Evolutionary conservation across 73 alveolate genomes (phyloP).

Genomic region (Stentor coeruleus): DNA sequence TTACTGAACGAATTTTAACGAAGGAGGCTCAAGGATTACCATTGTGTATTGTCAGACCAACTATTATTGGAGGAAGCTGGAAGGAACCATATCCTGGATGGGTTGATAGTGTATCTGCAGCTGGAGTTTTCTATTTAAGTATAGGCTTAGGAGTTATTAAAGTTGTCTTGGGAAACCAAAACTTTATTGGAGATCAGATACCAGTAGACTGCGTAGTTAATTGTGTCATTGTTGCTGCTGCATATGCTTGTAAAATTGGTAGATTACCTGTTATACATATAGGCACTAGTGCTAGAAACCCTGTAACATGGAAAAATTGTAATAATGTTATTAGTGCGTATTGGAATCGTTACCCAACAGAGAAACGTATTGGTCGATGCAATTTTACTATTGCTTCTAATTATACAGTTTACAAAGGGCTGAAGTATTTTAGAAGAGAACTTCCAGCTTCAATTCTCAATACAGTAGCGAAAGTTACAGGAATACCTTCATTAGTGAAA

Average conservation of each 20-base stretch:
- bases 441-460: conserved; percentile 52
- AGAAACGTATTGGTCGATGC: conserved; percentile 39
- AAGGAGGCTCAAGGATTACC: conserved; percentile 56
- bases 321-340: conserved; percentile 31
- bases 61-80: conserved; percentile 72
- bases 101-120: conserved; percentile 82
- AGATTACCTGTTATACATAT: conserved; percentile 38
- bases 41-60: conserved; percentile 71
- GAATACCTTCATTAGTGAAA: conserved; percentile 41
- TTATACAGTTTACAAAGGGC: conserved; percentile 31
- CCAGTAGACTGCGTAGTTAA: conserved; percentile 85
- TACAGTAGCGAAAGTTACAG: conserved; percentile 40
- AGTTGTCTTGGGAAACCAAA: conserved; percentile 54
- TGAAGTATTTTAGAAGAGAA: conserved; percentile 37
- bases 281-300: conserved; percentile 67
- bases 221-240: conserved; percentile 46
- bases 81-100: conserved; percentile 89
- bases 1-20: conserved; percentile 66
- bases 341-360: conserved; percentile 47
- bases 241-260: neutral
- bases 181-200: conserved; percentile 69
- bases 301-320: conserved; percentile 60
- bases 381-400: conserved; percentile 32
- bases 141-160: conserved; percentile 75
- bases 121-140: conserved; percentile 65